Evolutionary conservation across 2,329 filamentous ascomycete species (phyloP).

Genomic region (Fusarium torreyae): DNA sequence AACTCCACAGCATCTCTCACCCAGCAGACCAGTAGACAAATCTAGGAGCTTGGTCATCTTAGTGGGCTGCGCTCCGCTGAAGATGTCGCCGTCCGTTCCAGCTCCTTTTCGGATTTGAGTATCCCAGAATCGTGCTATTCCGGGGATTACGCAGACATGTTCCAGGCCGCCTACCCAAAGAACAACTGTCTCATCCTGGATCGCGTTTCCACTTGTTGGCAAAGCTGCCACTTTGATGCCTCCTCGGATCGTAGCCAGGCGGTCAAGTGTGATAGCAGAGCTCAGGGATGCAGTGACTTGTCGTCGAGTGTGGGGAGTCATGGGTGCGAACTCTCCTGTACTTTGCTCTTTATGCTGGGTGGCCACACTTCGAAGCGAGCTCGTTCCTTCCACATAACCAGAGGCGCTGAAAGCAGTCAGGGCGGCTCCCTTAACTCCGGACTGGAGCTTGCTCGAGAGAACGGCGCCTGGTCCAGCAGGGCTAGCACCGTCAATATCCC

Average conservation of each 20-base stretch:
- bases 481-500: constrained; percentile 74
- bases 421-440: constrained; percentile 70
- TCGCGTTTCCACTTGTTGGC: constrained; percentile 59
- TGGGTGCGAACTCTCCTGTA: constrained; percentile 70
- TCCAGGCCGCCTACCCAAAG: constrained; percentile 72
- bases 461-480: constrained; percentile 60
- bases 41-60: constrained; percentile 71
- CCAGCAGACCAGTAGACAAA: constrained; percentile 67
- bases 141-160: constrained; percentile 70
- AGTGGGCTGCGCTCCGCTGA: constrained; percentile 68
- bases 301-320: constrained; percentile 74
- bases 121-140: constrained; percentile 71
- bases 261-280: constrained; percentile 63
- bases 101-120: constrained; percentile 67
- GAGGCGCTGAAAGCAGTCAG: constrained; percentile 71
- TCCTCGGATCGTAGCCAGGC: constrained; percentile 66
- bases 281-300: constrained; percentile 65
- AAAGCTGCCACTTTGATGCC: constrained; percentile 67
- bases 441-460: constrained; percentile 65
- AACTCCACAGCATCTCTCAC: constrained; percentile 70
- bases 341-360: constrained; percentile 56
- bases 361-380: constrained; percentile 63
- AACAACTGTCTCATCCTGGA: constrained; percentile 68
- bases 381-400: constrained; percentile 73
- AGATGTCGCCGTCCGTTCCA: constrained; percentile 68